These are phyloP conservation scores for Kazachstania viticola DNA, from an alignment of 805 yeast species.

Conservation along the genomic window DNA sequence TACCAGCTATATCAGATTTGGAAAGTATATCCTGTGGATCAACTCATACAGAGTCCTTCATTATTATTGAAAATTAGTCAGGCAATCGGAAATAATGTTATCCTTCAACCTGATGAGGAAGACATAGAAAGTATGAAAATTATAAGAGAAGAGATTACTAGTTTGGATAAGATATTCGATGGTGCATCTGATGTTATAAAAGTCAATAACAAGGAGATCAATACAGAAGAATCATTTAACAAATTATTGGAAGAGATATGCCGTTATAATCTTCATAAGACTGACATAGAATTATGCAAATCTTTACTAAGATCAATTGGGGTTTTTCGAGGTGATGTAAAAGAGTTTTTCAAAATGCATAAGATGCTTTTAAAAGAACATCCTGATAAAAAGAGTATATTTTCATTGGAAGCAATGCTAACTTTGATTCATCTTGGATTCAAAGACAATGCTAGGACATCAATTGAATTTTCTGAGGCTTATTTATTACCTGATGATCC, in stretches of 20 bases:
- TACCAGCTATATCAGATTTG: too few relatives aligned
- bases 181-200: too few relatives aligned
- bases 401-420: slow-evolving; percentile 33
- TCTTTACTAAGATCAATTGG: slow-evolving; percentile 14
- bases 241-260: not conserved
- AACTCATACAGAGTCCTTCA: too few relatives aligned
- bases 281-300: slow-evolving; percentile 17
- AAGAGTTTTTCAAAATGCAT: slow-evolving; percentile 28
- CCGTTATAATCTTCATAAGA: slow-evolving; percentile 22
- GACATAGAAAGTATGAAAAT: too few relatives aligned
- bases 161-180: too few relatives aligned
- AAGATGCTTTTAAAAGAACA: slow-evolving; percentile 31
- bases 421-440: slow-evolving; percentile 33
- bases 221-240: too few relatives aligned
- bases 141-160: too few relatives aligned
- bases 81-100: slow-evolving; percentile 4
- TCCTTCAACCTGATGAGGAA: too few relatives aligned
- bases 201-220: too few relatives aligned
- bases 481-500: slow-evolving; percentile 20
- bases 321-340: slow-evolving; percentile 9
- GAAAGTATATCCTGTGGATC: slow-evolving; percentile 17
- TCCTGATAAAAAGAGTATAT: slow-evolving; percentile 30
- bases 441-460: slow-evolving; percentile 19
- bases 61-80: slow-evolving; percentile 6
- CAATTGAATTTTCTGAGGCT: slow-evolving; percentile 30